Base-by-base conservation (phyloP, 2,329 filamentous ascomycete species). In the Diaporthe amygdali region DNA sequence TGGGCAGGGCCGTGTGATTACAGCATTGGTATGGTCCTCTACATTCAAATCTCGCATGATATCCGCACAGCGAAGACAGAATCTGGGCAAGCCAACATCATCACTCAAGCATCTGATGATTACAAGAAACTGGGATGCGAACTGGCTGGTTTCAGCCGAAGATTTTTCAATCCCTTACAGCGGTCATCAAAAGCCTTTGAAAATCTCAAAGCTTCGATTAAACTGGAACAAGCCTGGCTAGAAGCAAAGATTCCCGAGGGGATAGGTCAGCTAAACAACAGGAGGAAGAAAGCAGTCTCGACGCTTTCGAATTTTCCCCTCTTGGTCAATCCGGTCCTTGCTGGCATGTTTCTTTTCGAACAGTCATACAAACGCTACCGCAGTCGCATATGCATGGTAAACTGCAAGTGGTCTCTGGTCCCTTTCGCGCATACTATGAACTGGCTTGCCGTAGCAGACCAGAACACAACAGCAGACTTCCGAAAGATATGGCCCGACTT, bases 361-460 rank as follows among this genome's bases (percentile, higher is more conserved):
- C 5, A 44, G 8, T 41, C 37, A 2, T 41, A 15, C 22, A 12
- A 12, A 1, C 2, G 7, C 15, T 59, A 59, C 9, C 5, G 3
- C 1, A 15, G 2, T 20, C 0, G 14, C 3, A 27, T 59, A 7
- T 2, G 2, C 1, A 10, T 5, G 6, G 6, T n/a, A 1, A 41
- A 59, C 37, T 2, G 9, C 7, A 9, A 41, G 15, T 59, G 54
- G 54, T 27, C 20, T 22, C 34, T 41, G 3, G 25, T 41, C 20
- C 54, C 54, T 59, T 17, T 3, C 14, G 54, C 54, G 2, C 54
- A 59, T 22, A 3, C 41, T 1, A 3, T 63, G 7, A 63, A 34
- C 39, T 63, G 56, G 56, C 20, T 46, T 1, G 5, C 22, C 4
- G 39, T 63, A 20, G 22, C 37, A 9, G 6, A 6, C 27, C 9